phyloP scores from a whole-genome alignment of 345 rosid genomes.

The Sonneratia alba region DNA sequence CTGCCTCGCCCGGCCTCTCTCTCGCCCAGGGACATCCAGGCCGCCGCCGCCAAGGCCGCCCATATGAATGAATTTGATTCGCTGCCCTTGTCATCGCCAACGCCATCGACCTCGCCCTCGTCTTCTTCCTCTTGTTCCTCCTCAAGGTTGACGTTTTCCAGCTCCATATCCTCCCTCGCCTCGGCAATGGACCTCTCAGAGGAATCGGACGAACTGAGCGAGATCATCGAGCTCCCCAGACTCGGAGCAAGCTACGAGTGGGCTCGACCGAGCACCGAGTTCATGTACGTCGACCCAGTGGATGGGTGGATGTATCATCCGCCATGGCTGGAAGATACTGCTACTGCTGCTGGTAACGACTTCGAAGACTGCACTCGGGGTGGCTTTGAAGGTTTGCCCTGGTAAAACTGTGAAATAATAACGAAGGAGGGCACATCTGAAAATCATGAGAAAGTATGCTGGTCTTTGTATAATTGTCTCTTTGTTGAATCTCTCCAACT shows the following conservation, averaged over 20 bases:
- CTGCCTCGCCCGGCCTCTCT: conserved; percentile 16
- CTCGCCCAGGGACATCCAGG: conserved; percentile 15
- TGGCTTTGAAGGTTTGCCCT: conserved; percentile 11
- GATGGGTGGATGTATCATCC: conserved; percentile 31
- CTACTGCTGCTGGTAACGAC: conserved; percentile 6
- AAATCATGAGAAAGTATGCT: neutral
- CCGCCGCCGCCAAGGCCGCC: conserved; percentile 20
- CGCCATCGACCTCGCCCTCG: neutral
- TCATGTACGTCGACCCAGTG: conserved; percentile 20
- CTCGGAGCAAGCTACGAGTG: conserved; percentile 16
- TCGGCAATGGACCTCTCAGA: conserved; percentile 7
- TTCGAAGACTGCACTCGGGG: neutral
- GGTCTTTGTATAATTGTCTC: neutral
- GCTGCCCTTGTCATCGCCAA: neutral
- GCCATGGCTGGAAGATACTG: conserved; percentile 18
- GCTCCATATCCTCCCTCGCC: conserved; percentile 2
- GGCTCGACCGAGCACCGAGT: conserved; percentile 14
- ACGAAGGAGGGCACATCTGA: neutral
- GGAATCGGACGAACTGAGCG: conserved; percentile 9
- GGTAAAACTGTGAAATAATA: neutral
- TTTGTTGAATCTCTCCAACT: neutral
- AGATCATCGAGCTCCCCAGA: conserved; percentile 16
- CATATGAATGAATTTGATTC: conserved; percentile 9
- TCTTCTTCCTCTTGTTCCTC: neutral
- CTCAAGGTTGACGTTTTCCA: neutral